Evolutionary conservation across 768 basidiomycete species (phyloP), one percentile per base, ranked within the genome.

Genomic region (Tubosaeta sp.): DNA sequence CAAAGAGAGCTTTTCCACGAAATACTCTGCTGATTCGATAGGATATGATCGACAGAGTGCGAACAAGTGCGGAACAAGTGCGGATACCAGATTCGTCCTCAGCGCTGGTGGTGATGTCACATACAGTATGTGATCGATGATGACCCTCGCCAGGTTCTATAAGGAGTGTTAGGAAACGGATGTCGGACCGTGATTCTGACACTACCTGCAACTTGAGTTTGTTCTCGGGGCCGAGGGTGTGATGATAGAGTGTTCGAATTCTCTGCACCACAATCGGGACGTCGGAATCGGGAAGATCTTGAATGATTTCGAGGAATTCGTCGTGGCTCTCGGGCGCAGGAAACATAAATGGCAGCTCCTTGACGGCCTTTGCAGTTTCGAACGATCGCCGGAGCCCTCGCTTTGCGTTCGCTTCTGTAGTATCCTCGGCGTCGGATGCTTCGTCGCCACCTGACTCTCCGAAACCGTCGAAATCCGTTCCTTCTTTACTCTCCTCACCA

Each of bases 291-390:
- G 81, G 75, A 16, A 94, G 66, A 35, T 76, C 77, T 18, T 86
- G 80, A 2, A 97, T 65, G 14, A 95, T 86, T 21, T 86, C 81
- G n/a, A 95, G 76, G 57, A 98, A 88, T 51, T 95, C 92, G 41
- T 90, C 89, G 59, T 98, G 94, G 11, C 74, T 83, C 14, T 78
- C 68, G 0, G 96, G 96, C 61, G 93, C 95, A 38, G 88, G 78
- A 68, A 97, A 98, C 1, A 91, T 97, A 66, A 82, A 99, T 0
- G 96, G 96, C 3, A 98, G 76, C 51, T 92, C 90, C 47, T 80
- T 77, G 10, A 35, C 8, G n/a, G 63, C 61, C 36, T 59, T 61
- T 2, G 63, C 54, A 27, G 53, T 29, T 47, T 68, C 71, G 46
- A 66, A 69, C 29, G 67, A 54, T 59, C 69, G 68, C 14, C 54